Base-by-base conservation (phyloP, 2,329 filamentous ascomycete genomes). In the Hypoxylon sp. region DNA sequence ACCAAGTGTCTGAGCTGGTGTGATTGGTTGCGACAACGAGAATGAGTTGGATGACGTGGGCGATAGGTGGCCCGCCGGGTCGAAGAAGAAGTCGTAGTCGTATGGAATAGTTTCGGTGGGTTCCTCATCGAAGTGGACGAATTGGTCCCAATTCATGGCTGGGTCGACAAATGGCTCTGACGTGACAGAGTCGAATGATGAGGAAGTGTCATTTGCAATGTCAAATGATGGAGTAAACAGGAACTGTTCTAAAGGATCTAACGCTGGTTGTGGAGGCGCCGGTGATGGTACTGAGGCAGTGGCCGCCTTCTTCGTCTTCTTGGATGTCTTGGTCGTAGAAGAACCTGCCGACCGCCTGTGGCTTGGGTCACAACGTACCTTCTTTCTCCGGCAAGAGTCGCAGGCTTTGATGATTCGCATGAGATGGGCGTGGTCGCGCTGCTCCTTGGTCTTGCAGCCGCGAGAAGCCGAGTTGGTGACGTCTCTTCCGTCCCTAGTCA, bases 371-470 rank as follows among this genome's bases (percentile, higher is more conserved):
- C 87, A 89, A 50, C 87, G 85, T 44, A 87, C 83, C 85, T 91
- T 91, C 84, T 89, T 91, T 76, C 81, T 83, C 67, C 83, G 82
- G 81, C 89, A 91, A 67, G 82, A 81, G 47, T 89, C 86, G 76
- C 89, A 91, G n/a, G 89, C 89, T 80, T 90, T 90, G 76, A 90
- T 87, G 75, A 89, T 88, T 66, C 89, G 83, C 87, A 91, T 91
- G 51, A 90, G 79, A 72, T 90, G 88, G 5, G 89, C 89, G 74
- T 90, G 89, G 58, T 90, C 88, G 35, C 89, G 85, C 81, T 91
- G 88, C 81, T 90, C 88, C 82, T 89, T 89, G 57, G 89, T 89
- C 81, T 90, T 91, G 77, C 85, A 88, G 35, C 88, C 88, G 42
- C 88, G 84, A 15, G 87, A 88, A 13, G 87, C 87, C 61, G 85